Conservation (phyloP, 768 basidiomycete genomes). For the Hebeloma cylindrosporum region DNA sequence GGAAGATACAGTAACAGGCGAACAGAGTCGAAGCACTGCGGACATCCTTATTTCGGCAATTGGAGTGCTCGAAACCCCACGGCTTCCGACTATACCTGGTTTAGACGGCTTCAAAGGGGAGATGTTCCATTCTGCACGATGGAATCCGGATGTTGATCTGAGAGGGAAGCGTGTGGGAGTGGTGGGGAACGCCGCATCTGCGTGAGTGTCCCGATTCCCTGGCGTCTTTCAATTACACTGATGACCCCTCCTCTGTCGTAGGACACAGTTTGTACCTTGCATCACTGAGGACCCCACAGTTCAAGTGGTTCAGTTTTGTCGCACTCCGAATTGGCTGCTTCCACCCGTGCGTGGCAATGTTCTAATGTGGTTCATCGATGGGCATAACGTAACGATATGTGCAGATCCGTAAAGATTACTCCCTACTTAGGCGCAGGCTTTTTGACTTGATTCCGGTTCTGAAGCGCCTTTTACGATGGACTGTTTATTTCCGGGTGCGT, state of each 20-base stretch:
- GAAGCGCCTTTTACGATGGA: conserved; percentile 14
- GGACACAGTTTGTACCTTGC: conserved; percentile 50
- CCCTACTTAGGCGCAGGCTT: conserved; percentile 13
- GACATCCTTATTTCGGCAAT: conserved; percentile 52
- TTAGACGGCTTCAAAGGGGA: conserved; percentile 44
- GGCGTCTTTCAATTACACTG: background rate
- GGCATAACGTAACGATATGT: background rate
- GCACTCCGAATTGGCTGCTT: conserved; percentile 50
- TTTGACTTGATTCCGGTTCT: conserved; percentile 8
- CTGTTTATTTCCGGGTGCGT: conserved; percentile 16
- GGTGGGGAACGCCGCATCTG: conserved; percentile 58
- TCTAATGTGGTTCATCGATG: background rate
- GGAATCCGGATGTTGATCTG: conserved; percentile 42
- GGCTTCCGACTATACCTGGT: conserved; percentile 33
- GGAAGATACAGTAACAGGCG: conserved; percentile 34
- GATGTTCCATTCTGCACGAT: conserved; percentile 54
- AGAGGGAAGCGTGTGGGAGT: conserved; percentile 51
- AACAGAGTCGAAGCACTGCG: conserved; percentile 29
- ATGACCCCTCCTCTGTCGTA: conserved; percentile 15
- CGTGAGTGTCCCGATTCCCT: conserved; percentile 34
- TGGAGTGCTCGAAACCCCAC: conserved; percentile 48
- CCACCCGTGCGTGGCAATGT: conserved; percentile 36
- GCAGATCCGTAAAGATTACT: conserved; percentile 17
- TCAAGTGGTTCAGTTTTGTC: conserved; percentile 48
- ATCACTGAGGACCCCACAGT: conserved; percentile 41